Percentiles rank a stretch among this genome's conserved stretches.
Conservation (phyloP, 2,329 filamentous ascomycete genomes). For the Fonsecaea erecta region DNA sequence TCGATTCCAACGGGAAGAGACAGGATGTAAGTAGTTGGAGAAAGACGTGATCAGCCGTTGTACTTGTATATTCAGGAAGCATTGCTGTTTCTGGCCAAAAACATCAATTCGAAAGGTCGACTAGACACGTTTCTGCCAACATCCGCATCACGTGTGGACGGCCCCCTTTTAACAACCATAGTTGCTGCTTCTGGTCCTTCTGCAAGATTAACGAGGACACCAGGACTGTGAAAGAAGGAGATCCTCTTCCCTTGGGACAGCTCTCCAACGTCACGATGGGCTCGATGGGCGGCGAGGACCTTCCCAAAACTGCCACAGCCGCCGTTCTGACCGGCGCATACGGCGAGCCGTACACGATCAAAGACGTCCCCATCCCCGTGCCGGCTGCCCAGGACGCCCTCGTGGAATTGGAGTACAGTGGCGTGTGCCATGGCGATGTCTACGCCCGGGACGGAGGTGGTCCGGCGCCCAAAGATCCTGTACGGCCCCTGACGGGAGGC, state of each 20-base stretch:
- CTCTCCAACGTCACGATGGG: background rate
- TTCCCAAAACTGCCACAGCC: background rate
- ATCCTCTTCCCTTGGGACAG: background rate
- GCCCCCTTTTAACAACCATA: background rate
- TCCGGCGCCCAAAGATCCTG: constrained; percentile 13
- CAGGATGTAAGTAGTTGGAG: background rate
- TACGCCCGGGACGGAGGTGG: constrained; percentile 21
- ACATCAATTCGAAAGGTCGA: background rate
- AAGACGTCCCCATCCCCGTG: background rate
- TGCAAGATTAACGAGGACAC: background rate
- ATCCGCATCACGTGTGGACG: background rate
- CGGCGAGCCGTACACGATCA: constrained; percentile 11
- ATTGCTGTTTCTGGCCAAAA: background rate
- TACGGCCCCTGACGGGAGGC: constrained; percentile 14
- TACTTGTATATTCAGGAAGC: background rate
- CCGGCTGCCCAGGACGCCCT: constrained; percentile 6
- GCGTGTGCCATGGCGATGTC: constrained; percentile 23
- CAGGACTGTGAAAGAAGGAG: background rate
- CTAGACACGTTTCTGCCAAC: background rate
- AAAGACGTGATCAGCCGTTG: background rate
- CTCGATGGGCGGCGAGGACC: background rate
- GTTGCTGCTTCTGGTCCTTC: background rate
- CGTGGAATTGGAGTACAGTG: constrained; percentile 18
- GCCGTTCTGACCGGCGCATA: constrained; percentile 16
- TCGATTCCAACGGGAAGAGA: background rate